These are phyloP conservation scores for Albatrellus ellisii DNA, from an alignment of 768 basidiomycete species.

Conservation along the genomic window DNA sequence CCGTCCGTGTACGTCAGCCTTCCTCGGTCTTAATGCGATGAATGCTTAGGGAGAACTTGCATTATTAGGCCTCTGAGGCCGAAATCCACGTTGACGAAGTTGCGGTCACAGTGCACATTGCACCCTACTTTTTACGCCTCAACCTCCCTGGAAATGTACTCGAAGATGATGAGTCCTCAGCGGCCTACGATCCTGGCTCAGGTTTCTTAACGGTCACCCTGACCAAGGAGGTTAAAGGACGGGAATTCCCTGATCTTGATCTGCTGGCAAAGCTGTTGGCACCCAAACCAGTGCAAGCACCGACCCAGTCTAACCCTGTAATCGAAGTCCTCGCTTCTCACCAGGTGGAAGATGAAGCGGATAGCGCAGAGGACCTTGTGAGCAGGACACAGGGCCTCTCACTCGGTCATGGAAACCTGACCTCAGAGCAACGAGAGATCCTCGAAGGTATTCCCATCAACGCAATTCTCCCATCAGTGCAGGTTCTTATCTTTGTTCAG, in stretches of 20 bases:
- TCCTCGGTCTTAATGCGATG: no score
- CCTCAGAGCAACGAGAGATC: slow-evolving; percentile 35
- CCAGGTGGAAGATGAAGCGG: slow-evolving; percentile 7
- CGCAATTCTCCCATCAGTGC: no score
- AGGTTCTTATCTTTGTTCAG: slow-evolving; percentile 26
- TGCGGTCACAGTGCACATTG: slow-evolving; percentile 61
- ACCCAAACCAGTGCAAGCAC: slow-evolving; percentile 28
- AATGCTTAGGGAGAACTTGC: no score
- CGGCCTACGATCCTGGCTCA: slow-evolving; percentile 62
- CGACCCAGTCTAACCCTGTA: slow-evolving; percentile 18
- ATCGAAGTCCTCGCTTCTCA: slow-evolving; percentile 45
- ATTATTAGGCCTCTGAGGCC: slow-evolving; percentile 59
- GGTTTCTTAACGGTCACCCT: slow-evolving; percentile 68
- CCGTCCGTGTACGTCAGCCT: slow-evolving; percentile 31
- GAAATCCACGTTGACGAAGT: slow-evolving; percentile 68
- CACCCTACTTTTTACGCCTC: slow-evolving; percentile 75
- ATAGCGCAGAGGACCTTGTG: slow-evolving; percentile 27
- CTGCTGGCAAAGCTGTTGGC: slow-evolving; percentile 66
- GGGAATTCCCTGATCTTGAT: slow-evolving; percentile 67
- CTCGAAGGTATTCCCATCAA: slow-evolving; percentile 37
- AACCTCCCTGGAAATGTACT: slow-evolving; percentile 57
- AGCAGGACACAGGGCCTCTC: slow-evolving; percentile 31
- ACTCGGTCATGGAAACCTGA: slow-evolving; percentile 21
- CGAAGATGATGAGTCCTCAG: slow-evolving; percentile 56
- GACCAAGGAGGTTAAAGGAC: slow-evolving; percentile 52